A percentile compares a stretch with the other conserved stretches of the same genome.
These are phyloP conservation scores for Primulina tabacum DNA, from an alignment of 257 asterid species.

Conservation along the genomic window DNA sequence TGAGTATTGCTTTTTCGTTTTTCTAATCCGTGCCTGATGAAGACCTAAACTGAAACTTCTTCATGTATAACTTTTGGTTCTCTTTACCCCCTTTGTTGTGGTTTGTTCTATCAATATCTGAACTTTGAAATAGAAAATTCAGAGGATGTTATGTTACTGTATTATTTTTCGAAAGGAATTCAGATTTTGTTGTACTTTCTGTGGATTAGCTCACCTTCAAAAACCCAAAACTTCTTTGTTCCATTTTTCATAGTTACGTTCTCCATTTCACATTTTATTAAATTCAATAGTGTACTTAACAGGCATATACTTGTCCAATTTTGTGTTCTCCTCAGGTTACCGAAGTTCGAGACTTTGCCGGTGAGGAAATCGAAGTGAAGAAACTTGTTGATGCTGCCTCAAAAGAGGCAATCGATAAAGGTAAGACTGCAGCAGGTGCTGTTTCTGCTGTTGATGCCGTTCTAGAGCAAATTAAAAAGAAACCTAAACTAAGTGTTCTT, in stretches of 20 bases:
- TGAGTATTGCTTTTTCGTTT: background rate
- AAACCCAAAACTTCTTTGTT: background rate
- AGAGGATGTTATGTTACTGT: background rate
- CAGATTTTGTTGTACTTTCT: background rate
- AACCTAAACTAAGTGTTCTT: constrained; percentile 83
- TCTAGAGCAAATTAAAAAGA: constrained; percentile 91
- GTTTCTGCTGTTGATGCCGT: constrained; percentile 82
- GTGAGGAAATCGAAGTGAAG: constrained; percentile 80
- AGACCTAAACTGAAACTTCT: background rate
- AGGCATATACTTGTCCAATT: constrained; percentile 2
- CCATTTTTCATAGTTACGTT: background rate
- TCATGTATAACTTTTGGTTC: background rate
- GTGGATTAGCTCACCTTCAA: constrained; percentile 1
- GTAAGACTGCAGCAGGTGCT: constrained; percentile 53
- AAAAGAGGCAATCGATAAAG: constrained; percentile 61
- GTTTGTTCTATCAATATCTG: background rate
- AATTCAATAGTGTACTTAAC: background rate
- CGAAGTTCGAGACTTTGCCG: constrained; percentile 90
- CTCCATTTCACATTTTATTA: background rate
- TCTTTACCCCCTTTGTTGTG: constrained; percentile 6
- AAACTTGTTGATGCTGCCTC: constrained; percentile 66
- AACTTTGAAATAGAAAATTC: background rate
- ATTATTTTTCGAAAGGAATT: background rate
- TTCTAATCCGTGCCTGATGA: background rate
- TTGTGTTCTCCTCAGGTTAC: constrained; percentile 44